Conservation (phyloP, 1,284 basidiomycete species). For the Xerocomus nothofagi region DNA sequence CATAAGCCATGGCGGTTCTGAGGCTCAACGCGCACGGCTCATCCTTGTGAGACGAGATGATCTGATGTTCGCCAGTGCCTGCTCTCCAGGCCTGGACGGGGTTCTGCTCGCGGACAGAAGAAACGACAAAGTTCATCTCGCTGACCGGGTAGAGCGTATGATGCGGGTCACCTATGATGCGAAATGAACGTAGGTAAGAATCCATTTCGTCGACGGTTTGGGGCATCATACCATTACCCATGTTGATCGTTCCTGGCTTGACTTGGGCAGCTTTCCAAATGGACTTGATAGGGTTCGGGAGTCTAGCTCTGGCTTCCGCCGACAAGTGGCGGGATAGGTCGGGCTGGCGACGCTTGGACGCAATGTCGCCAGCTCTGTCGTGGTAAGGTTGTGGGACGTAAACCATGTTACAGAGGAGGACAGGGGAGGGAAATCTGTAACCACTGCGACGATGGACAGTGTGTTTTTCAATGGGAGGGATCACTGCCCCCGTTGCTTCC, state of each 20-base stretch:
- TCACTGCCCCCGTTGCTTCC: constrained; percentile 9
- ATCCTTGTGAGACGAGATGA: constrained; percentile 32
- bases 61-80: constrained; percentile 28
- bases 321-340: constrained; percentile 34
- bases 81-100: constrained; percentile 32
- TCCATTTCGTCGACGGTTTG: not conserved
- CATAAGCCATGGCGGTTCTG: constrained; percentile 32
- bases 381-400: constrained; percentile 19
- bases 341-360: constrained; percentile 29
- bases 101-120: constrained; percentile 28
- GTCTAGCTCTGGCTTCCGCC: constrained; percentile 31
- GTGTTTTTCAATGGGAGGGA: constrained; percentile 19
- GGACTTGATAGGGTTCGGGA: constrained; percentile 35
- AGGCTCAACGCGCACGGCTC: constrained; percentile 31
- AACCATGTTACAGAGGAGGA: constrained; percentile 21
- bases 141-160: constrained; percentile 30
- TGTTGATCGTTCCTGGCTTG: constrained; percentile 37
- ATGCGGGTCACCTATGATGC: constrained; percentile 28
- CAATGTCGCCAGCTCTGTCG: constrained; percentile 13
- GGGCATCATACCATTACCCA: constrained; percentile 30
- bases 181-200: constrained; percentile 4
- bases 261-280: constrained; percentile 36
- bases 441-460: not conserved
- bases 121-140: constrained; percentile 35
- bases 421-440: not conserved